Percentiles rank a stretch among this genome's conserved stretches.
These are phyloP conservation scores for Malassezia slooffiae DNA, from an alignment of 1,284 basidiomycete species.

Conservation along the genomic window DNA sequence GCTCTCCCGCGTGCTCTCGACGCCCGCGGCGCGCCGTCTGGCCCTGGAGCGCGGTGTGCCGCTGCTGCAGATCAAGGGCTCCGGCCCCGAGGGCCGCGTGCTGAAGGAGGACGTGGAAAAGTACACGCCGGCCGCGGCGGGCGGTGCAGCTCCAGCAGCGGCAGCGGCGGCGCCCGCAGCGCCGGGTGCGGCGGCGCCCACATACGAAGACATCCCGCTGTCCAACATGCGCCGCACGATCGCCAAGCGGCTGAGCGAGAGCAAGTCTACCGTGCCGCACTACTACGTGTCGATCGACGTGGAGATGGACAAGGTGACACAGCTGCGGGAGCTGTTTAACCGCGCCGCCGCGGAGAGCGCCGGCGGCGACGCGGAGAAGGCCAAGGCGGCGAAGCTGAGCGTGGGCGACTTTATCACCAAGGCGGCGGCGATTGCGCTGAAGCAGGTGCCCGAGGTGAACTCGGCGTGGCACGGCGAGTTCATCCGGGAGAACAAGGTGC, in stretches of 20 bases:
- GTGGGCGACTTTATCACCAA: constrained; percentile 99
- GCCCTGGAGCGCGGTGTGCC: constrained; percentile 90
- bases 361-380: constrained; percentile 52
- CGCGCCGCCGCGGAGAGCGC: constrained; percentile 48
- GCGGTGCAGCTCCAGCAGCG: constrained; percentile 9
- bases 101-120: constrained; percentile 86
- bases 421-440: constrained; percentile 76
- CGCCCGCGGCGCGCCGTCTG: constrained; percentile 90
- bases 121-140: constrained; percentile 51
- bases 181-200: constrained; percentile 38
- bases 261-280: constrained; percentile 88
- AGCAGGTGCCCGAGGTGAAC: constrained; percentile 94
- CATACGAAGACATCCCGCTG: constrained; percentile 82
- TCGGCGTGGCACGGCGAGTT: constrained; percentile 93
- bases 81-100: constrained; percentile 88
- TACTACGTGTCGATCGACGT: constrained; percentile 93
- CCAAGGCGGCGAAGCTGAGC: constrained; percentile 75
- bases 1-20: constrained; percentile 63
- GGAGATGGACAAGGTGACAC: constrained; percentile 91
- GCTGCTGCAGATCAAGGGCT: constrained; percentile 77
- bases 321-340: constrained; percentile 93
- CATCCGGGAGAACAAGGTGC: constrained; percentile 92
- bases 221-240: constrained; percentile 92
- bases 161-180: constrained; percentile 17
- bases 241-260: constrained; percentile 76